Base-by-base conservation (phyloP, 768 basidiomycete genomes). In the Tricholoma saponaceum region DNA sequence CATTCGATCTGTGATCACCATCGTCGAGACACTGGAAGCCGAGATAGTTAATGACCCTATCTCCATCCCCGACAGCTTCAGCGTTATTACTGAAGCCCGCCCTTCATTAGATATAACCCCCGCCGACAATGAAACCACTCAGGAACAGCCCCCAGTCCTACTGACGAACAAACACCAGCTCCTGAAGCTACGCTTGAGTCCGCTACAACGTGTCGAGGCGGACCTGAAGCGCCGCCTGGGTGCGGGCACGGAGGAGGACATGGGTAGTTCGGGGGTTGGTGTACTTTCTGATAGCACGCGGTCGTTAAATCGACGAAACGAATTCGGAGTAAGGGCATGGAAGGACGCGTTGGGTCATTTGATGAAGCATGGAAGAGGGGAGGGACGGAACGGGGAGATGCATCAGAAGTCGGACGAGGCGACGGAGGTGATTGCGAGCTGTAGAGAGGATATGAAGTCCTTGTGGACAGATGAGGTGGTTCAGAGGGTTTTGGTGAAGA, bases 1-100 rank as follows among this genome's bases (percentile, higher is more conserved):
- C 66, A 78, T 90, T 51, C 83, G 82, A 8, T 84, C 84, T 44
- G 75, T 90, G 53, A 79, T 83, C 49, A 74, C 71, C 64, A 84
- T 92, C 60, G 76, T 90, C 61, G 81, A 85, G 44, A 72, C 80
- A 16, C 69, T 90, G 32, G 76, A 81, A 62, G 74, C 74, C 4
- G 82, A 83, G 44, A 69, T 82, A 59, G 64, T 75, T 46, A 69
- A 70, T 5, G 70, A 68, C 20, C 68, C 69, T 13, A 50, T 63
- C 22, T 33, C 32, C 22, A 30, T 53, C n/a, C 32, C 59, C 46
- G 33, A 23, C 47, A 23, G 51, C 58, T 12, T 9, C 0, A 25
- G 16, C 55, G 26, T 49, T 25, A 49, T 14, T 8, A n/a, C 47
- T 4, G 47, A 49, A n/a, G 47, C 16, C 47, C 66, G 18, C 65